Evolutionary conservation across 305 asterid genomes (phyloP).

Genomic region (Petunia hybrid): DNA sequence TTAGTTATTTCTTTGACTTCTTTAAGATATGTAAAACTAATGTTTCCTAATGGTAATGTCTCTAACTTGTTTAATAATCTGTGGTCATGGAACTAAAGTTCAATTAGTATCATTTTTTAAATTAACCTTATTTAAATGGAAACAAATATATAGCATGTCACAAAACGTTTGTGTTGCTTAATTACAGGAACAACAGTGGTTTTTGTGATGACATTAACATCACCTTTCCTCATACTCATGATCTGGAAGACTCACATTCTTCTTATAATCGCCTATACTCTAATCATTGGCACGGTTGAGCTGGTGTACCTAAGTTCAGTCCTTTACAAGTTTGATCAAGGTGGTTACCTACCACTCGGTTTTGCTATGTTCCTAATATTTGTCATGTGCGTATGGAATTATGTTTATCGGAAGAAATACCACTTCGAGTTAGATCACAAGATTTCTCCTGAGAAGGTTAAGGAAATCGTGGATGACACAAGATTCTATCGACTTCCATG

Average conservation of each 20-base stretch:
- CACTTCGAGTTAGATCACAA: constrained; percentile 60
- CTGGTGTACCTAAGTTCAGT: constrained; percentile 59
- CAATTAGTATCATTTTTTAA: background rate
- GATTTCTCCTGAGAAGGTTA: constrained; percentile 45
- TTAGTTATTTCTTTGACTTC: too few relatives aligned
- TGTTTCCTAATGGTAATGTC: too few relatives aligned
- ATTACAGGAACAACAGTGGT: constrained; percentile 71
- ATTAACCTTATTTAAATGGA: background rate
- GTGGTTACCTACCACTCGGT: constrained; percentile 66
- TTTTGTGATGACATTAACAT: constrained; percentile 68
- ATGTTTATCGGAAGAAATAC: constrained; percentile 56
- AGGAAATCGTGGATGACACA: constrained; percentile 42
- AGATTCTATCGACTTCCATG: constrained; percentile 52
- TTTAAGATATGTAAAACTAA: too few relatives aligned
- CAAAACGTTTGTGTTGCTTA: background rate
- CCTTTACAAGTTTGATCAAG: constrained; percentile 64
- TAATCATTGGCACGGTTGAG: constrained; percentile 49
- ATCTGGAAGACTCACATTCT: constrained; percentile 70
- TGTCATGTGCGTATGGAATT: constrained; percentile 64
- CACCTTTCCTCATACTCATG: constrained; percentile 51
- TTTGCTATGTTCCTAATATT: constrained; percentile 55
- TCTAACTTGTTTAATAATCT: too few relatives aligned
- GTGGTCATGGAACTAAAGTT: background rate
- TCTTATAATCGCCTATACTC: constrained; percentile 42
- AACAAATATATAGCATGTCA: too few relatives aligned